Percentiles rank a stretch among this genome's conserved stretches.
These are phyloP conservation scores for Neurospora sp. DNA, from an alignment of 495 filamentous ascomycete species.

Conservation along the genomic window DNA sequence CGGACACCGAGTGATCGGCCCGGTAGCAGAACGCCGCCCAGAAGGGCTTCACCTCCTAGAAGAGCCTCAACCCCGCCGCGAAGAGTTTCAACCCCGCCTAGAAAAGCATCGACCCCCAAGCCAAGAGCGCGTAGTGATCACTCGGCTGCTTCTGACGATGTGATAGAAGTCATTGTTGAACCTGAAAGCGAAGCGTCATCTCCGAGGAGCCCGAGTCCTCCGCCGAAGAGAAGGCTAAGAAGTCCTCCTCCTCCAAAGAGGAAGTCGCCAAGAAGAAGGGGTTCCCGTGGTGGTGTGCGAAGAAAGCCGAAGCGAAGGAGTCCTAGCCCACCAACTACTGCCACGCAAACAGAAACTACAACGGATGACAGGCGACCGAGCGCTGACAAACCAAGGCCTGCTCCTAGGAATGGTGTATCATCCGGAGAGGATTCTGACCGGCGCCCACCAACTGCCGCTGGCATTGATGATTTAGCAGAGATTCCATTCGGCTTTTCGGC, in stretches of 20 bases:
- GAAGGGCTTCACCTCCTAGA: neutral
- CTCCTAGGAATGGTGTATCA: neutral
- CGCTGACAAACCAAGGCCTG: neutral
- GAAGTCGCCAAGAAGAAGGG: conserved; percentile 15
- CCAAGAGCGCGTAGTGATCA: conserved; percentile 8
- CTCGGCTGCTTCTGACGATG: conserved; percentile 33
- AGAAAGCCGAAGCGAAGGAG: conserved; percentile 9
- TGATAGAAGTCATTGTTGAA: conserved; percentile 35
- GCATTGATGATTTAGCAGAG: conserved; percentile 38
- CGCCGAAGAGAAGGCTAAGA: neutral
- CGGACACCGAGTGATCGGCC: conserved; percentile 3
- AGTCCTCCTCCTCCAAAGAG: conserved; percentile 8
- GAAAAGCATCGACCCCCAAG: conserved; percentile 11
- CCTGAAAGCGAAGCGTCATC: conserved; percentile 18
- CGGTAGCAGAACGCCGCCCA: neutral
- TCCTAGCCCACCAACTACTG: conserved; percentile 2
- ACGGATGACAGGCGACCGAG: conserved; percentile 11
- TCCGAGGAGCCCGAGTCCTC: neutral
- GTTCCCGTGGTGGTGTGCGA: conserved; percentile 4
- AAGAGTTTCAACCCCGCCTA: neutral
- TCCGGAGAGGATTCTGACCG: conserved; percentile 20
- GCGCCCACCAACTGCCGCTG: conserved; percentile 30
- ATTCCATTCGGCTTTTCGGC: conserved; percentile 49
- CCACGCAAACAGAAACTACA: conserved; percentile 11
- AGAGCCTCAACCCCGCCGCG: conserved; percentile 8